Evolutionary conservation across 1,139 yeast species (phyloP), one percentile per base, ranked within the genome.

Genomic region (Yamadazyma buinensis): DNA sequence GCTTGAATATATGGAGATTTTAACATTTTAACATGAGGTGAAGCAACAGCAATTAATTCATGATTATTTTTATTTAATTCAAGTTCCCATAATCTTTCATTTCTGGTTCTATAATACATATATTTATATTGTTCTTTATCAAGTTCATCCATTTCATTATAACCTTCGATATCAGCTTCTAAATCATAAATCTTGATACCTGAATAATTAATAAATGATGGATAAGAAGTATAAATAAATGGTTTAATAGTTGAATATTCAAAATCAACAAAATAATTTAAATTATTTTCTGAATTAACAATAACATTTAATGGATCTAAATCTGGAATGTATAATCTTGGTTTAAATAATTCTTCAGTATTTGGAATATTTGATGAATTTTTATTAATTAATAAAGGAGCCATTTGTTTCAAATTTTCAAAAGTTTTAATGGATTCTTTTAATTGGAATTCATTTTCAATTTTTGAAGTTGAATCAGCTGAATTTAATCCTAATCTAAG

Each of bases 231-330:
- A 45, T 86, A 74, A 37, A 86, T 66, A 51, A 84, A 84, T 32
- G 98, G 97, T 54, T 85, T 84, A 45, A 87, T 77, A 14, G 80
- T 61, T 10, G 92, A 59, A 47, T 81, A 80, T 61, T 92, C 97
- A 53, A 87, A 83, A 59, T 92, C 97, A 35, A 87, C 54, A 43
- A 88, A 77, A 48, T 66, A 72, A 8, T 72, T 67, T 14, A 54
- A 55, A 13, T 50, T 57, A 13, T 64, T 67, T 7, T 32, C 19
- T 14, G 66, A 60, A 32, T 61, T 61, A 17, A 73, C 59, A 28
- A 90, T 67, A 14, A 86, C 85, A 54, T 92, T 92, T 73, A 88
- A 70, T 21, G 98, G 97, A 56, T 87, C 95, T 48, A 92, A 65
- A 55, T 92, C 97, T 6, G 96, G 94, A 43, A 80, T 72, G 45